Evolutionary conservation across 257 asterid genomes (phyloP).

Genomic region (Linderniella brevidens): DNA sequence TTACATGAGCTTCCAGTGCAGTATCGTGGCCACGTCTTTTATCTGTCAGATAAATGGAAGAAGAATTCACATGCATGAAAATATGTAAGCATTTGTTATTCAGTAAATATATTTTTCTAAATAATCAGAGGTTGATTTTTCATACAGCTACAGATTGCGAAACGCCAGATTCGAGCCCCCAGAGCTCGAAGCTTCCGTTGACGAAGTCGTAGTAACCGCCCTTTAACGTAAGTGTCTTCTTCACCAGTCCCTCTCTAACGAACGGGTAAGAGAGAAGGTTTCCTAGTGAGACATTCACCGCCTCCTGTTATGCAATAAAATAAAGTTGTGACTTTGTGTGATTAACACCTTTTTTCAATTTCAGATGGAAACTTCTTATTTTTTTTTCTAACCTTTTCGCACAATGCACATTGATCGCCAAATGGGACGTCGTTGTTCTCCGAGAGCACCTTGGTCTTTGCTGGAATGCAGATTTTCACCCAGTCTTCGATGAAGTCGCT

Average conservation of each 20-base stretch:
- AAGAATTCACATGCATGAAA: not conserved
- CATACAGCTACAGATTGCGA: constrained; percentile 78
- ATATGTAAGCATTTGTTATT: not conserved
- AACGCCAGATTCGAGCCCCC: constrained; percentile 71
- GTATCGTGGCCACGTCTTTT: constrained; percentile 56
- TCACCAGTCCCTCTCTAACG: constrained; percentile 81
- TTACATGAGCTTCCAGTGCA: constrained; percentile 61
- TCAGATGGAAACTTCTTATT: not conserved
- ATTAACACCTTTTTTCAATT: not conserved
- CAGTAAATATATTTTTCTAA: not conserved
- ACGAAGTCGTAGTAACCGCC: constrained; percentile 81
- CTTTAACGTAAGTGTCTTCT: constrained; percentile 66
- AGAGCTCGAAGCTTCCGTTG: constrained; percentile 78
- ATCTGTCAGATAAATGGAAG: constrained; percentile 21
- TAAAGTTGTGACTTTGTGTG: not conserved
- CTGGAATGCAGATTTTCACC: constrained; percentile 75
- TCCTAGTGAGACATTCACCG: constrained; percentile 88
- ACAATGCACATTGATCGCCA: constrained; percentile 31
- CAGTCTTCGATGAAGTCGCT: constrained; percentile 94
- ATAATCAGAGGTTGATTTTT: constrained; percentile 9
- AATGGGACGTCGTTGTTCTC: constrained; percentile 18
- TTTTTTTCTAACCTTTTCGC: constrained; percentile 47
- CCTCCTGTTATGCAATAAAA: constrained; percentile 34
- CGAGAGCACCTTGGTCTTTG: constrained; percentile 51
- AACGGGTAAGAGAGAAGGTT: constrained; percentile 76